Conservation (phyloP, 306 rosid genomes). For the Psophocarpus tetragonolobus region DNA sequence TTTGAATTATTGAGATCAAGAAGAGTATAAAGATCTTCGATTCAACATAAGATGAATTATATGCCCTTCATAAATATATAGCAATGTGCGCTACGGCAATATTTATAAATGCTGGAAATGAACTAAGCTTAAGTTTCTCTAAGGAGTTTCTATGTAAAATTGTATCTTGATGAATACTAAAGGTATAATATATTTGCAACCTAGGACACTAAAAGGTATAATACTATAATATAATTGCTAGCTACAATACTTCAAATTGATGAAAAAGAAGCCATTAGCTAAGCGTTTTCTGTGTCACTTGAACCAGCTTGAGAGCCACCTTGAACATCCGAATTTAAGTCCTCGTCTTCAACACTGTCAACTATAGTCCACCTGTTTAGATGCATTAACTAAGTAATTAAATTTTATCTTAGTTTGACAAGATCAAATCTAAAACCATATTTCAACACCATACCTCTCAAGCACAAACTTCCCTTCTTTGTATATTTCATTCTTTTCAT, state of each 20-base stretch:
- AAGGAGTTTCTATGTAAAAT: slow-evolving; percentile 30
- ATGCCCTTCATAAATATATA: slow-evolving; percentile 20
- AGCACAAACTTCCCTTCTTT: slow-evolving; percentile 91
- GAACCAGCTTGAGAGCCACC: slow-evolving; percentile 61
- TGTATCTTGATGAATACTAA: slow-evolving; percentile 22
- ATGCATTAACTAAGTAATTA: slow-evolving; percentile 3
- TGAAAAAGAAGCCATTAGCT: slow-evolving; percentile 37
- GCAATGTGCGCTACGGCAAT: background rate
- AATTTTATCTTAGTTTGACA: slow-evolving; percentile 15
- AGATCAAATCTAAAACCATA: background rate
- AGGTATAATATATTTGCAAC: slow-evolving; percentile 33
- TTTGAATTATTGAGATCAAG: background rate
- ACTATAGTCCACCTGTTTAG: slow-evolving; percentile 62
- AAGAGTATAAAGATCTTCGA: background rate
- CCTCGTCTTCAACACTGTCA: slow-evolving; percentile 59
- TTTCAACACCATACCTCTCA: slow-evolving; percentile 53
- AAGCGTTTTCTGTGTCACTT: slow-evolving; percentile 67
- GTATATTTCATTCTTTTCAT: slow-evolving; percentile 68
- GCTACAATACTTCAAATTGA: slow-evolving; percentile 26
- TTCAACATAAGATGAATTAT: background rate
- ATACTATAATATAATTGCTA: slow-evolving; percentile 31
- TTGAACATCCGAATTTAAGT: slow-evolving; percentile 51
- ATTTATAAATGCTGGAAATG: slow-evolving; percentile 19
- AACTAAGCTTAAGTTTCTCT: background rate
- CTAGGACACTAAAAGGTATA: slow-evolving; percentile 14